Evolutionary conservation across 2,329 filamentous ascomycete genomes (phyloP), one percentile per base, ranked within the genome.

Genomic region (Colletotrichum graminicola): DNA sequence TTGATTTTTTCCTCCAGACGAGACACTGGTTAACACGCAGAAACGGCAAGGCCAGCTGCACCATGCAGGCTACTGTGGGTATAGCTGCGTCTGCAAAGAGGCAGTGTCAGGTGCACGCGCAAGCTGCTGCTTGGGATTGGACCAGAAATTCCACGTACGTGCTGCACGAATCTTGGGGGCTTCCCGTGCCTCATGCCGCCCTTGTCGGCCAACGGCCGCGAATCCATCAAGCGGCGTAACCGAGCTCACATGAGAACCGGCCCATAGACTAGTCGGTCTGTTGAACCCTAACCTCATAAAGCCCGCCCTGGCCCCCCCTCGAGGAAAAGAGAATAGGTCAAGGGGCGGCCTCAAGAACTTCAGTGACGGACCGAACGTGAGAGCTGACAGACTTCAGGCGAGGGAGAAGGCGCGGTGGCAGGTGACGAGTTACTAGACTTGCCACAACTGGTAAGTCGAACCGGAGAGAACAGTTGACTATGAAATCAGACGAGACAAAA

Each of bases 51-150:
- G 18, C 59, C 60, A 63, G 45, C 69, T 64, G 69, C 59, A 72
- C 54, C n/a, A 64, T 72, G 69, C 65, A 72, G 47, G 65, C 69
- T 59, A 36, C 47, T 64, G 59, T 69, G 59, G 69, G 41, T 68
- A 55, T 64, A 36, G 59, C 54, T 61, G 59, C 54, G 47, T 69
- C 69, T 59, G 23, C 54, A 55, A 60, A 39, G 21, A 60, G 57
- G 54, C 6, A 43, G 41, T 54, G 49, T 61, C 63, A 36, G 54
- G 66, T 32, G 57, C 32, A 60, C 51, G 67, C 45, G 29, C 65
- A 32, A 59, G 65, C 43, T 21, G 26, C 59, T 47, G 45, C 47
- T 60, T 36, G 43, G 65, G 65, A 60, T 69, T 72, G 65, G 69
- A 60, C 52, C 32, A 43, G 29, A 49, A 23, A 64, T 36, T 64